These are phyloP conservation scores for Aurinia saxatilis DNA, from an alignment of 345 rosid genomes.

Conservation along the genomic window DNA sequence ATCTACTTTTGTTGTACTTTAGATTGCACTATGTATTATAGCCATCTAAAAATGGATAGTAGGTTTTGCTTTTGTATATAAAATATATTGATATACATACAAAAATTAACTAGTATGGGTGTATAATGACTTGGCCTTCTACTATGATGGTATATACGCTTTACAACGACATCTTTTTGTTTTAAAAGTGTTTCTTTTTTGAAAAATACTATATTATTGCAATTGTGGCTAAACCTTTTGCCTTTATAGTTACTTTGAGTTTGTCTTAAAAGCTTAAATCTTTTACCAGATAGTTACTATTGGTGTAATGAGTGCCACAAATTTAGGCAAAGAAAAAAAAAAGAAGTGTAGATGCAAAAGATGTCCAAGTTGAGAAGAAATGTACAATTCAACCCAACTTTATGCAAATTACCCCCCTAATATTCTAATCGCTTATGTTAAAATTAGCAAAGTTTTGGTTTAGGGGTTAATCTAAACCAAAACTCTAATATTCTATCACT, in stretches of 20 bases:
- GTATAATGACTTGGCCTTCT: constrained; percentile 22
- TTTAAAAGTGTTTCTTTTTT: not conserved
- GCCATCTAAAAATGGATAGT: constrained; percentile 25
- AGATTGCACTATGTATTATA: constrained; percentile 27
- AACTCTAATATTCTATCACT: constrained; percentile 7
- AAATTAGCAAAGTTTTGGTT: constrained; percentile 12
- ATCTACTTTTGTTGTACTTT: constrained; percentile 28
- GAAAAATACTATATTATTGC: constrained; percentile 5
- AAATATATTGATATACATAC: constrained; percentile 1
- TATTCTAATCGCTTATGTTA: not conserved
- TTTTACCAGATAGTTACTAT: constrained; percentile 23
- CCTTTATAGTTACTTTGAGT: constrained; percentile 11
- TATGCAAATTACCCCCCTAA: not conserved
- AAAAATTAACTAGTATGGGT: constrained; percentile 10
- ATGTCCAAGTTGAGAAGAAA: not conserved
- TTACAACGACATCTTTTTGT: constrained; percentile 15
- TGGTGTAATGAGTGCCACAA: constrained; percentile 10
- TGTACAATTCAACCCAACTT: constrained; percentile 12
- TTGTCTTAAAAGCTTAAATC: constrained; percentile 14
- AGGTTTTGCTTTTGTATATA: constrained; percentile 9
- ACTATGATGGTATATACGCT: constrained; percentile 25
- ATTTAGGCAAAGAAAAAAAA: constrained; percentile 1
- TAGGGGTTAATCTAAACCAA: no score
- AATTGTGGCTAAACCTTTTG: constrained; percentile 12
- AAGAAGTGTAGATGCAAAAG: not conserved